Evolutionary conservation across 1,284 basidiomycete genomes (phyloP), one percentile per base, ranked within the genome.

Genomic region (Naganishia sp.): DNA sequence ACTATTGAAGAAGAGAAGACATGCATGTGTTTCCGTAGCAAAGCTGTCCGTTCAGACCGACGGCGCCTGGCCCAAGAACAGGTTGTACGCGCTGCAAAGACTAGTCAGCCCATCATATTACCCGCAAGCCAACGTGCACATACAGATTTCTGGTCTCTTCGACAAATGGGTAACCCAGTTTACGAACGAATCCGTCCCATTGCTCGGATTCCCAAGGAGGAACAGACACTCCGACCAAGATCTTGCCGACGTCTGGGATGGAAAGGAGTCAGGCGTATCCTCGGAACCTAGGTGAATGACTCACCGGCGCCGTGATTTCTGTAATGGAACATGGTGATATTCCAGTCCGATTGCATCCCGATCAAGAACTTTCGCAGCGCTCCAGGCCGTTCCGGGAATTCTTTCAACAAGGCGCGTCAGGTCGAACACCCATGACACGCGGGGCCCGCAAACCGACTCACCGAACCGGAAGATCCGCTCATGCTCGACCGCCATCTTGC

Each of bases 311-410:
- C 95, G 72, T 99, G 94, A 78, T 97, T 97, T 67, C 95, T 85
- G 80, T 99, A 99, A 78, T 99, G 96, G 83, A 98, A 99, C 69
- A 99, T 79, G 0, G 92, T 90, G 63, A 99, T 92, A 79, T 96
- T 98, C 93, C 94, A 98, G 16, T 87, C 88, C 36, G 86, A 83
- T 59, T 89, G 88, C 61, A 99, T 78, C 3, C 89, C 89, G 23
- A 87, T 81, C 70, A 97, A 82, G 82, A 99, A 99, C 72, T 90
- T 91, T 54, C 90, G 86, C 66, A 99, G 81, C 1, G 95, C 95
- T 3, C 89, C 90, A 5, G 94, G 95, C 64, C 95, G 83, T 79
- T 99, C 96, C 2, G 96, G 96, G 78, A 99, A 99, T 76, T 95
- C 94, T 94, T 75, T 6, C 49, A 42, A 48, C 49, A 42, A 48